phyloP scores from a whole-genome alignment of 73 alveolate species.

The Paramecium tetraurelia region DNA sequence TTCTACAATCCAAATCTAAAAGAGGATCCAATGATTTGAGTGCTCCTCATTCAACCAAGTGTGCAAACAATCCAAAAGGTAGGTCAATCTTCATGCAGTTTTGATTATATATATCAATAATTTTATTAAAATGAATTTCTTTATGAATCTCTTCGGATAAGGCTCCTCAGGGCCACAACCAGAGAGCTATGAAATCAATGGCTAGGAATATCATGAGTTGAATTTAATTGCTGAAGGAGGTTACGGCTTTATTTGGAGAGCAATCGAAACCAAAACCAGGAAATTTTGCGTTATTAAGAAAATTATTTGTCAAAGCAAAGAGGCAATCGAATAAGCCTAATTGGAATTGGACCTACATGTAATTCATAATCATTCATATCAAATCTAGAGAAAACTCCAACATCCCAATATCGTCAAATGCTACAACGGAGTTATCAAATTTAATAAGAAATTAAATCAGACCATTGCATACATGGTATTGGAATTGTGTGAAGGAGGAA shows the following conservation, averaged over 20 bases:
- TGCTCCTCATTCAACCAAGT: neutral
- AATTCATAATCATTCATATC: neutral
- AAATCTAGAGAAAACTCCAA: neutral
- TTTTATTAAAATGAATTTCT: neutral
- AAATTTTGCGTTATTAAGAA: conserved; percentile 41
- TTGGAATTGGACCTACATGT: conserved; percentile 38
- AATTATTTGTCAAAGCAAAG: conserved; percentile 56
- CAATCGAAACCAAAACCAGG: conserved; percentile 51
- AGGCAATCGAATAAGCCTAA: conserved; percentile 49
- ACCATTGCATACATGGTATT: conserved; percentile 17
- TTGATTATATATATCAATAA: neutral
- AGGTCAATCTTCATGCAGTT: neutral
- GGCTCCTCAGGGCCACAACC: neutral
- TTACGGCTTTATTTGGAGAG: conserved; percentile 62
- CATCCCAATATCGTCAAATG: conserved; percentile 57
- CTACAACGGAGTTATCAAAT: neutral
- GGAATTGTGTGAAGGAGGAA: conserved; percentile 64
- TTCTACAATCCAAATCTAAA: neutral
- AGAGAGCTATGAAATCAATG: neutral
- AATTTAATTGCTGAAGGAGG: conserved; percentile 54
- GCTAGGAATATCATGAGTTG: conserved; percentile 41
- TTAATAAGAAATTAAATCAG: neutral
- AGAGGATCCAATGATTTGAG: conserved; percentile 18
- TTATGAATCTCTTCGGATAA: neutral
- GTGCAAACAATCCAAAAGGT: neutral